Base-by-base conservation (phyloP, 1,284 basidiomycete species). In the Ceratobasidium sp. region DNA sequence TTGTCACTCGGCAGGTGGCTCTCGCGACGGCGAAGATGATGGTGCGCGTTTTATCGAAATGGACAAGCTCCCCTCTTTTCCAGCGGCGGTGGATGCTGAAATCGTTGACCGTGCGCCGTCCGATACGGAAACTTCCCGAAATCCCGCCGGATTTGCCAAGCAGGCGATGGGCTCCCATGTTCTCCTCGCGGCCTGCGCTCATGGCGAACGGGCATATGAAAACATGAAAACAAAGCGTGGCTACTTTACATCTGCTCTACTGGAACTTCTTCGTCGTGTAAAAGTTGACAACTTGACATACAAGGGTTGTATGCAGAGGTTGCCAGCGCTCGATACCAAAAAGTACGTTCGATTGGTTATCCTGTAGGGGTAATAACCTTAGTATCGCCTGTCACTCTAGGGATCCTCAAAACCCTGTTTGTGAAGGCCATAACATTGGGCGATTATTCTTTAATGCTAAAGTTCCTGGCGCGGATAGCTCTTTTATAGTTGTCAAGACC, bases 1-100 rank as follows among this genome's bases (percentile, higher is more conserved):
- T 72, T 88, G 86, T 73, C 89, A 89, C 77, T 81, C 83, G 17
- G 81, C 84, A 5, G 71, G 77, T 15, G 78, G 79, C 49, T 77
- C 80, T 22, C 75, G 76, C 10, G 76, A 78, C 55, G 78, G 79
- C 22, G 74, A 77, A 32, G 80, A 79, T 72, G 81, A 84, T 80
- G 79, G 45, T 78, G 79, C 70, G 80, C 57, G 57, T 2, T 17
- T 34, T 31, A 22, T 60, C 17, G 43, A 60, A 84, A 86, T 55
- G 87, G 82, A 80, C 87, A 86, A 12, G 82, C 83, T 13, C 83
- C 86, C 0, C 75, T 76, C 83, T 13, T 77, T 76, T 17, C 77
- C 81, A 6, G 82, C 85, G 22, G 86, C 89, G 72, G 76, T 89
- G 17, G 79, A 79, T 70, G n/a, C 71, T n/a, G 54, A 68, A 1